These are phyloP conservation scores for Coemansia sp. DNA, from an alignment of 192 early-diverging fungal genomes.

Conservation along the genomic window DNA sequence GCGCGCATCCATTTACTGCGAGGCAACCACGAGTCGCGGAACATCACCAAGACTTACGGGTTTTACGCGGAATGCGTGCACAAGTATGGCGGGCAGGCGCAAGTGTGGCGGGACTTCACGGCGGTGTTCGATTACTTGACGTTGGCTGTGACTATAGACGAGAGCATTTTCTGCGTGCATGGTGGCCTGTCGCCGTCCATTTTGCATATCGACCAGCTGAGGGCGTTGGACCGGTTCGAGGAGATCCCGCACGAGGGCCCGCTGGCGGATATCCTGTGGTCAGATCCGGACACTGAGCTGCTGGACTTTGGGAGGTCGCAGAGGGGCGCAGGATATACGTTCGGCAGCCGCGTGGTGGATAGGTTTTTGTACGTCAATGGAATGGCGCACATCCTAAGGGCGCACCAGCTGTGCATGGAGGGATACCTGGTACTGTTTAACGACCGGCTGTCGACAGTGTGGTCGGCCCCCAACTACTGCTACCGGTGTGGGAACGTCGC, in stretches of 20 bases:
- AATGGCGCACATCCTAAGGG: conserved; percentile 86
- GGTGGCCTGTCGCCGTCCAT: conserved; percentile 69
- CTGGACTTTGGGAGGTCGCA: conserved; percentile 37
- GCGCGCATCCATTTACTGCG: conserved; percentile 85
- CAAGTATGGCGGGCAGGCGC: conserved; percentile 81
- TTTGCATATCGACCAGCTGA: conserved; percentile 39
- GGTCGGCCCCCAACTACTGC: conserved; percentile 98
- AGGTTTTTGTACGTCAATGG: conserved; percentile 95
- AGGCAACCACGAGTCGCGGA: conserved; percentile 94
- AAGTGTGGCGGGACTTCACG: conserved; percentile 93
- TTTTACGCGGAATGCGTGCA: conserved; percentile 92
- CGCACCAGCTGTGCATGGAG: conserved; percentile 98
- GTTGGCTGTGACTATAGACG: conserved; percentile 84
- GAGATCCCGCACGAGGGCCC: conserved; percentile 55
- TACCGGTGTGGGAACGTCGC: conserved; percentile 98
- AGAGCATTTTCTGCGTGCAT: conserved; percentile 93
- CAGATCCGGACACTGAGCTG: conserved; percentile 40
- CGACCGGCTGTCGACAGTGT: conserved; percentile 92
- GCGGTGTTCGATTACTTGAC: conserved; percentile 94
- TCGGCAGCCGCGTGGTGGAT: conserved; percentile 93
- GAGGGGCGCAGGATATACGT: conserved; percentile 94
- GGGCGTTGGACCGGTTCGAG: conserved; percentile 33
- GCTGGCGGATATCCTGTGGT: conserved; percentile 52
- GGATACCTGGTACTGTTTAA: conserved; percentile 75
- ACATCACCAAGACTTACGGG: conserved; percentile 93